phyloP scores from a whole-genome alignment of 768 basidiomycete genomes.

The Termitomyces sp. region DNA sequence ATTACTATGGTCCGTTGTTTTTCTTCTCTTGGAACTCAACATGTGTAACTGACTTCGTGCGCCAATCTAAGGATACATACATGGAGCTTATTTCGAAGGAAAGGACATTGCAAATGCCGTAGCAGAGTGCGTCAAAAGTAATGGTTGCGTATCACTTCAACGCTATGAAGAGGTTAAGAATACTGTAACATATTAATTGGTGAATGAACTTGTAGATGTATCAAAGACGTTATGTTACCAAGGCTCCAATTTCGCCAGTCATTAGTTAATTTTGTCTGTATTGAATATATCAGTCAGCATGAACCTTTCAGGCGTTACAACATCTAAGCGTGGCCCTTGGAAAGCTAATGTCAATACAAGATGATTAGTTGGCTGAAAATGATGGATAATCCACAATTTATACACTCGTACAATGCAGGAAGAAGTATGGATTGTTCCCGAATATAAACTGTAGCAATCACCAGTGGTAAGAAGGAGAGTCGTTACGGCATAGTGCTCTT shows the following conservation, averaged over 20 bases:
- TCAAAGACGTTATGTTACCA: background rate
- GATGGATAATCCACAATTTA: too few species aligned
- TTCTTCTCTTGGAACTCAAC: background rate
- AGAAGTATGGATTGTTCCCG: too few species aligned
- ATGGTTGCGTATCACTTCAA: constrained; percentile 15
- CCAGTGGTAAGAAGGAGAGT: too few species aligned
- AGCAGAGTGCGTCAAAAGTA: constrained; percentile 32
- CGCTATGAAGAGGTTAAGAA: constrained; percentile 20
- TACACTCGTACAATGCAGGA: too few species aligned
- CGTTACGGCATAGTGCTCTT: too few species aligned
- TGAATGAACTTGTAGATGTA: background rate
- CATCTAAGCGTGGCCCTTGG: too few species aligned
- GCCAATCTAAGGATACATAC: constrained; percentile 38
- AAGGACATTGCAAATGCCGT: constrained; percentile 31
- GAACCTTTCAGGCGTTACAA: too few species aligned
- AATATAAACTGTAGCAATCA: too few species aligned
- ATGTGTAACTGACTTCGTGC: background rate
- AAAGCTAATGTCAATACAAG: too few species aligned
- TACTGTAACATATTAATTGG: constrained; percentile 15
- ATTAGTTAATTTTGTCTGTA: background rate
- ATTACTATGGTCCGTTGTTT: constrained; percentile 45
- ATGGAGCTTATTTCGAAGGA: constrained; percentile 57
- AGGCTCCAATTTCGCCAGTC: background rate
- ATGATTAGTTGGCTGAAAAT: too few species aligned
- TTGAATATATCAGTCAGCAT: too few species aligned